These are phyloP conservation scores for Sequoia sempervirens DNA, from an alignment of 75 land plant genomes.

Conservation along the genomic window DNA sequence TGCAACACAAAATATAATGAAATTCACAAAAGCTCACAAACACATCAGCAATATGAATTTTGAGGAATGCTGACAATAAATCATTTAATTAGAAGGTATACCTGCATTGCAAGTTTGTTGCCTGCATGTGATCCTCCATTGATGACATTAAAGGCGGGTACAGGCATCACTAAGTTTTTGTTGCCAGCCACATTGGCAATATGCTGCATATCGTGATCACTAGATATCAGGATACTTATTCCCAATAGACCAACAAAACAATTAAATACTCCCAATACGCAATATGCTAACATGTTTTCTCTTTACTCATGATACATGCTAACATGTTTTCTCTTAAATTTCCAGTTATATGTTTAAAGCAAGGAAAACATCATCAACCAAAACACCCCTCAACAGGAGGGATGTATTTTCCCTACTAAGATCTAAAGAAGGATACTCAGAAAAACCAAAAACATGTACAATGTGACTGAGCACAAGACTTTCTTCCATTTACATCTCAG, in stretches of 20 bases:
- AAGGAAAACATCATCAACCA: slow-evolving; percentile 9
- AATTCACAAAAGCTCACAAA: background rate
- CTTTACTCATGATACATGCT: background rate
- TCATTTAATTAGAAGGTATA: background rate
- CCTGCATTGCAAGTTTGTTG: slow-evolving; percentile 99
- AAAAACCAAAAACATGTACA: too few relatives aligned
- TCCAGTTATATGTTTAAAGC: background rate
- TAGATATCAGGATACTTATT: background rate
- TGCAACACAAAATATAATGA: background rate
- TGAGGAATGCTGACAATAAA: background rate
- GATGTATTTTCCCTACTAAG: background rate
- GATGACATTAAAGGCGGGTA: slow-evolving; percentile 99
- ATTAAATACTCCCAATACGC: background rate
- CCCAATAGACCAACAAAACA: background rate
- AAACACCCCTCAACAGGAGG: background rate
- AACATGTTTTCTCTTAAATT: background rate
- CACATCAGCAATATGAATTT: background rate
- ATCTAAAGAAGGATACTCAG: too few relatives aligned
- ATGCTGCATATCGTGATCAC: slow-evolving; percentile 47
- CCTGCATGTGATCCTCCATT: slow-evolving; percentile 99
- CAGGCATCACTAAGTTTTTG: slow-evolving; percentile 82
- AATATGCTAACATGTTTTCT: background rate
- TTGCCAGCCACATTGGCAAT: slow-evolving; percentile 96
- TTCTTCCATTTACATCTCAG: background rate
- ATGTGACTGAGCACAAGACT: background rate